Evolutionary conservation across 2,329 filamentous ascomycete genomes (phyloP), one percentile per base, ranked within the genome.

Genomic region (Chaetomium sp.): DNA sequence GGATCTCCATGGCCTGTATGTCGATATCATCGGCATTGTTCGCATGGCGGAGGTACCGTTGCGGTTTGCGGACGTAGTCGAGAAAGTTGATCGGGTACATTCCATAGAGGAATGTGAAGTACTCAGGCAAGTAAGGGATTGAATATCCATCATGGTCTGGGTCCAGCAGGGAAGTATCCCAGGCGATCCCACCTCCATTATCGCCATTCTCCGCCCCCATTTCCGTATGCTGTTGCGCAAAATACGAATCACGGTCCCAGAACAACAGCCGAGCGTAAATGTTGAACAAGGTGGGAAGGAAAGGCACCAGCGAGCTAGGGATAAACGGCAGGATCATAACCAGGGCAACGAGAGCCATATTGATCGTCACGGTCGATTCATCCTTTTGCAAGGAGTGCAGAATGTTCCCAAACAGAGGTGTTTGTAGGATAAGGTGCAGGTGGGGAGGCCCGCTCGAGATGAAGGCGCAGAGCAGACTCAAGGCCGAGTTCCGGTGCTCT

Each of bases 261-360:
- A 91, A 94, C 0, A 94, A 72, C 45, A 92, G 71, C 49, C 89
- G 79, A 53, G 86, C 87, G 68, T 94, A 94, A 52, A 94, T 85
- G 59, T 91, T 86, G 76, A 92, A 94, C 14, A 94, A 74, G 19
- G 82, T 81, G 35, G 88, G 85, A 5, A 94, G 76, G 65, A 86
- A 80, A 0, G 81, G 78, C 1, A 84, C 82, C 11, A 91, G 72
- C 2, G 86, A 85, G 62, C 81, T 85, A 1, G 88, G 88, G 69
- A 92, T 88, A 66, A 91, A 88, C 1, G 89, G 89, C 49, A 94
- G 70, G 34, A 92, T 82, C 89, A 94, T 94, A 61, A 89, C 86
- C 56, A 94, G 71, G 6, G 84, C 81, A 4, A 87, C 88, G 52
- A 94, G 73, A 1, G 88, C 87, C 44, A 90, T 74, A 1, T 88